These are phyloP conservation scores for Amoeboradix gromovi DNA, from an alignment of 371 early-diverging fungal species.

Conservation along the genomic window DNA sequence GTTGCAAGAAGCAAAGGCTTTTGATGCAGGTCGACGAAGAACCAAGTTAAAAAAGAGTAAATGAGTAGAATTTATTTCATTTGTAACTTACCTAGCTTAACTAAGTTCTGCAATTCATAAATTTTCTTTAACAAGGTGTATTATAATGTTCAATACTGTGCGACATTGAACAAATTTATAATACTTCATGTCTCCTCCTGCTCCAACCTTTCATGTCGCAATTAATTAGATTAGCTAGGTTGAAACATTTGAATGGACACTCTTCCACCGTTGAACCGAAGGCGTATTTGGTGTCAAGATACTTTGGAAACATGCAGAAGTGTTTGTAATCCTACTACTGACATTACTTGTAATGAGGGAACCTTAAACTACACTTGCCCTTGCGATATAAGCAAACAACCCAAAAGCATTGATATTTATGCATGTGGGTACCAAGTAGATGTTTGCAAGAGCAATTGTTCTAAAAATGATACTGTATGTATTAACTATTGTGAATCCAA, in stretches of 20 bases:
- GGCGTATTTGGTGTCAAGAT: not conserved
- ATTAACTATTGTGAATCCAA: not conserved
- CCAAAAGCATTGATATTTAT: not conserved
- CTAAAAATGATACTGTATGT: not conserved
- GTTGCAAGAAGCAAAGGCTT: slow-evolving; percentile 23
- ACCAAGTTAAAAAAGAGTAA: not conserved
- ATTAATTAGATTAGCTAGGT: not conserved
- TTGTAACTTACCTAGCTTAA: too few species aligned
- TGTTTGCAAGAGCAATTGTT: not conserved
- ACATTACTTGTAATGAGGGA: not conserved
- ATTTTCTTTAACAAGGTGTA: too few species aligned
- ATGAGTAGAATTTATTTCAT: too few species aligned
- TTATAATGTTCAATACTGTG: too few species aligned
- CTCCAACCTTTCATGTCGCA: too few species aligned
- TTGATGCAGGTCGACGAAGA: not conserved
- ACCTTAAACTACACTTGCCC: not conserved
- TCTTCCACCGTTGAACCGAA: not conserved
- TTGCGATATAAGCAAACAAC: not conserved
- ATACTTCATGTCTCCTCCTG: too few species aligned
- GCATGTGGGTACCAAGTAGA: not conserved
- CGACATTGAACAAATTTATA: too few species aligned
- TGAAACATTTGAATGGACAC: not conserved
- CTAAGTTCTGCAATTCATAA: too few species aligned
- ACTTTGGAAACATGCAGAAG: not conserved
- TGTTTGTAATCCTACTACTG: not conserved